phyloP scores from a whole-genome alignment of 73 alveolate genomes.

The Paramecium primaurelia region DNA sequence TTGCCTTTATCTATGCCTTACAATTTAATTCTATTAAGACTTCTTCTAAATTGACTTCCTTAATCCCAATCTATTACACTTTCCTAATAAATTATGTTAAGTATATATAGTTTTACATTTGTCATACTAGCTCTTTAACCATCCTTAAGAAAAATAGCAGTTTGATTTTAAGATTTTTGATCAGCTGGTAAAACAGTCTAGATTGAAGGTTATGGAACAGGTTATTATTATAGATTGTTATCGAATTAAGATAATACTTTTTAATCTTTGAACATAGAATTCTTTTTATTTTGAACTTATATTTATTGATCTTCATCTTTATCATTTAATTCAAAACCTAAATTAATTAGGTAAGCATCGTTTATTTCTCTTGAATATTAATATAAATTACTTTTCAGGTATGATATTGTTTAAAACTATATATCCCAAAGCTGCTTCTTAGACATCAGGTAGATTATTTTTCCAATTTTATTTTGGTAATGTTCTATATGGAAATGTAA shows the following conservation, averaged over 20 bases:
- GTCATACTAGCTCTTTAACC: neutral
- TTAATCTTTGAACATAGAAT: neutral
- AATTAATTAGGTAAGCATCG: neutral
- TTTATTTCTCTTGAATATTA: neutral
- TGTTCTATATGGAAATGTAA: neutral
- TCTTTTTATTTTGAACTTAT: neutral
- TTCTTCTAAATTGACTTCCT: neutral
- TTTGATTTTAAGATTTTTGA: neutral
- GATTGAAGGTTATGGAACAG: conserved; percentile 7
- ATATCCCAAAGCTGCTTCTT: conserved; percentile 38
- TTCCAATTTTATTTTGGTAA: neutral
- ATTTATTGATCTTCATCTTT: neutral
- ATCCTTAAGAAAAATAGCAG: neutral
- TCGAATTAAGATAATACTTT: neutral
- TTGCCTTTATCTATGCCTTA: neutral
- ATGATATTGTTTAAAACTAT: neutral
- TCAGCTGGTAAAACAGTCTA: neutral
- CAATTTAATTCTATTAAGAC: neutral
- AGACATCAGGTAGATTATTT: neutral
- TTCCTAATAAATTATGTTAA: neutral
- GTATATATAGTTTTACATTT: neutral
- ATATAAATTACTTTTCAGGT: neutral
- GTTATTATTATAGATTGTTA: neutral
- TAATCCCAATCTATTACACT: conserved; percentile 14
- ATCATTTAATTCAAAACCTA: neutral